These are phyloP conservation scores for Ophiostoma sp. DNA, from an alignment of 2,329 filamentous ascomycete species.

Conservation along the genomic window DNA sequence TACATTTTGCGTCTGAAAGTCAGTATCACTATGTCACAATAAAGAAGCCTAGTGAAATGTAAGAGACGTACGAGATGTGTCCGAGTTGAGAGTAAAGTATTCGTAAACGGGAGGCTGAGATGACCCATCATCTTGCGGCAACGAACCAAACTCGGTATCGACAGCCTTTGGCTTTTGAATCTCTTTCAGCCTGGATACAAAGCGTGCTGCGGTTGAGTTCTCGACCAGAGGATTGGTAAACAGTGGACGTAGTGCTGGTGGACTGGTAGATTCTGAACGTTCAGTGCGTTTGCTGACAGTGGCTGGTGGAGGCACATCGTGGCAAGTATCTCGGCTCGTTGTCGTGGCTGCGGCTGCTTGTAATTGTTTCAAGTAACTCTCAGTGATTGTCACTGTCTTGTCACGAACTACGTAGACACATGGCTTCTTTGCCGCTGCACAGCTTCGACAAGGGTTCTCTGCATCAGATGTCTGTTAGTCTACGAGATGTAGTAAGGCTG, in stretches of 20 bases:
- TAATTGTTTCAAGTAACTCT: conserved; percentile 13
- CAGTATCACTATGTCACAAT: neutral
- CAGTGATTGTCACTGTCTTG: conserved; percentile 2
- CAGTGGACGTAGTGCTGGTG: neutral
- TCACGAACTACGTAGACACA: conserved; percentile 19
- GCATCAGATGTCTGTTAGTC: neutral
- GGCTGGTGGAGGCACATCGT: neutral
- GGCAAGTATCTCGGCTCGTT: neutral
- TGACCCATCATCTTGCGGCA: neutral
- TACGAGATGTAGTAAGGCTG: neutral
- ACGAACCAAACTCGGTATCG: neutral
- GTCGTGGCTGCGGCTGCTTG: neutral
- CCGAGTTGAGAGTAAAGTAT: conserved; percentile 23
- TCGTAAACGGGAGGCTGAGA: conserved; percentile 15
- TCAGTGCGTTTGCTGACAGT: neutral
- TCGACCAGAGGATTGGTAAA: neutral
- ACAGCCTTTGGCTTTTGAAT: conserved; percentile 11
- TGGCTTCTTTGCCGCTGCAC: neutral
- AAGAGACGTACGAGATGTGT: conserved; percentile 14
- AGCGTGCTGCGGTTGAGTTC: neutral
- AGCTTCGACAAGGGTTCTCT: conserved; percentile 19
- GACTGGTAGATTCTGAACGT: neutral
- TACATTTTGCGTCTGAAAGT: conserved; percentile 23
- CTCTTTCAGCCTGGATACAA: conserved; percentile 22
- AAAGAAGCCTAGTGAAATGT: neutral